Evolutionary conservation across 371 early-diverging fungal species (phyloP).

Genomic region (Mortierella sp.): DNA sequence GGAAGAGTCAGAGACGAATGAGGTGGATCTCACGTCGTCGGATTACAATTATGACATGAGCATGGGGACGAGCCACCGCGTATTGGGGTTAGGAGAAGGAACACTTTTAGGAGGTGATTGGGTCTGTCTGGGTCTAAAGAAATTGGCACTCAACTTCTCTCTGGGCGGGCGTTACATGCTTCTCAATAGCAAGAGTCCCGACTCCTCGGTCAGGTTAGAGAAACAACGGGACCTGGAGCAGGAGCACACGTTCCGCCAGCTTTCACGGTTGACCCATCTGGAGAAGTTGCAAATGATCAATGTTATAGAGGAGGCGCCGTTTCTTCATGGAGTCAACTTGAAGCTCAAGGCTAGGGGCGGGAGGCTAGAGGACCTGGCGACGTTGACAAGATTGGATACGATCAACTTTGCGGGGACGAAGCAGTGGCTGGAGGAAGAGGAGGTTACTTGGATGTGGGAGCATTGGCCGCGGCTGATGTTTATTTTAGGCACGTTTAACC

Average conservation of each 20-base stretch:
- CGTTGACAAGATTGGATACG: slow-evolving; percentile 58
- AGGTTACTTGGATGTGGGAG: slow-evolving; percentile 9
- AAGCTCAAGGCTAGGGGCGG: background rate
- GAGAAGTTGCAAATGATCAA: background rate
- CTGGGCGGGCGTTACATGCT: background rate
- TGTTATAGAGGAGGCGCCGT: background rate
- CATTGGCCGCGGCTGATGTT: slow-evolving; percentile 2
- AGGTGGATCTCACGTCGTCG: background rate
- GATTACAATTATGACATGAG: background rate
- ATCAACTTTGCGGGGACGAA: slow-evolving; percentile 56
- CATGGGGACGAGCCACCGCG: no score
- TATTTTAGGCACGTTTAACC: background rate
- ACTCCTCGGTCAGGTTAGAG: background rate
- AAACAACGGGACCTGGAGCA: background rate
- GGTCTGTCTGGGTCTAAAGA: slow-evolving; percentile 1
- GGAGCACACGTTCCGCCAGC: background rate
- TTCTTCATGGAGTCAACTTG: background rate
- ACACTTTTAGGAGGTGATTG: background rate
- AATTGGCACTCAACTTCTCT: background rate
- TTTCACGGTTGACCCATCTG: background rate
- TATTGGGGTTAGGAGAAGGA: background rate
- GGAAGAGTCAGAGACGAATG: background rate
- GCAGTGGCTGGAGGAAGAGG: slow-evolving; percentile 7
- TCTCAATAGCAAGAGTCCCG: background rate
- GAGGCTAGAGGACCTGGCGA: slow-evolving; percentile 60